phyloP scores from a whole-genome alignment of 305 asterid species.

The Fraxinus sp. region DNA sequence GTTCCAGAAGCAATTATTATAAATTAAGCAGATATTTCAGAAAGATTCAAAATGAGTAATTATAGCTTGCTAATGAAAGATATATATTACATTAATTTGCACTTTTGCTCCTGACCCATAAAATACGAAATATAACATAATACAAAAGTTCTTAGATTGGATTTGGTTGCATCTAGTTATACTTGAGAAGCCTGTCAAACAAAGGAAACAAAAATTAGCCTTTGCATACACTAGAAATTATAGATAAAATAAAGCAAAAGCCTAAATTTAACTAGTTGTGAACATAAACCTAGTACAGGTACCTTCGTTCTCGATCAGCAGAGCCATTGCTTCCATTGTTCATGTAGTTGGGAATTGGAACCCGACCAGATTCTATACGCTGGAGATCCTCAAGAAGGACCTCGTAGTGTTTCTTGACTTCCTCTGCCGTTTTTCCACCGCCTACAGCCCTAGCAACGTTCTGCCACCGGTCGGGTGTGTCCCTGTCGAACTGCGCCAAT shows the following conservation, averaged over 20 bases:
- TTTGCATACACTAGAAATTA: background rate
- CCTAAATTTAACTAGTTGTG: background rate
- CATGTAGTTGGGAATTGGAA: slow-evolving; percentile 61
- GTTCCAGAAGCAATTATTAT: background rate
- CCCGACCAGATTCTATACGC: slow-evolving; percentile 60
- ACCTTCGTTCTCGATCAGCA: slow-evolving; percentile 39
- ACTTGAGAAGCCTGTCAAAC: background rate
- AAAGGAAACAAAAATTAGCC: background rate
- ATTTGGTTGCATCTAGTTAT: background rate
- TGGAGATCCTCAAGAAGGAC: slow-evolving; percentile 70
- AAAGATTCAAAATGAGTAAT: background rate
- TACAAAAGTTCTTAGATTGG: background rate
- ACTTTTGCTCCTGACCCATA: background rate
- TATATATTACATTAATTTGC: background rate
- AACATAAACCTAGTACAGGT: background rate
- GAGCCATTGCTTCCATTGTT: background rate
- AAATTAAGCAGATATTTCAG: background rate
- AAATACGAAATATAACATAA: background rate
- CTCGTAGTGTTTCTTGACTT: slow-evolving; percentile 63
- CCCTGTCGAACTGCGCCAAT: slow-evolving; percentile 58
- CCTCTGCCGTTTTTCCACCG: slow-evolving; percentile 64
- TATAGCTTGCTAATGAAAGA: background rate
- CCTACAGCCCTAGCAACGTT: slow-evolving; percentile 74
- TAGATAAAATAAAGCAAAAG: background rate
- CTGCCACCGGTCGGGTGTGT: slow-evolving; percentile 78